Base-by-base conservation (phyloP, 1,139 yeast genomes). In the Scheffersomyces titani region DNA sequence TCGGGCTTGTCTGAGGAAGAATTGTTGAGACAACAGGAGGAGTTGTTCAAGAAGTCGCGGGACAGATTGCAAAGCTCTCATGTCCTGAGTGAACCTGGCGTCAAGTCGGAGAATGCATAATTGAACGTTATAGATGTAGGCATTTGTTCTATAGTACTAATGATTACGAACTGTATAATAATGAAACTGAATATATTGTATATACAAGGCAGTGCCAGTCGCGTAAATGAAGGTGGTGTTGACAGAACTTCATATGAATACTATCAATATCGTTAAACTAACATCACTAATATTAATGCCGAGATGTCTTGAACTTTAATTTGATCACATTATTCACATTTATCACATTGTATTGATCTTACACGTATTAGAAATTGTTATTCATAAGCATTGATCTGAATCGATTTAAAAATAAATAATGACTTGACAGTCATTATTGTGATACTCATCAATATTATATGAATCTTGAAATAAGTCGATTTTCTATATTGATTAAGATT, bases 1-100 rank as follows among this genome's bases (percentile, higher is more conserved):
- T 89, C 96, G 6, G 98, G 98, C 0, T 80, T 93, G 60, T 80
- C 94, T 0, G 98, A 93, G 68, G 99, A 93, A 70, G 99, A 94
- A 70, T 78, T 94, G 58, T 82, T 94, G 67, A 84, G 86, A 64
- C 97, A 94, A 71, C 99, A 94, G 70, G 98, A 94, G 68, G 96
- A 90, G 69, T 78, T 94, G 61, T 93, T 94, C 74, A 90, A 94
- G 65, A 89, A 90, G 69, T 91, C 97, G 40, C 81, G 98, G 61
- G 92, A 92, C 58, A 79, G 91, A 59, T 77, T 89, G 62, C 89
- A 89, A 60, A 62, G 64, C 52, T 74, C 69, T 52, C 55, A 61
- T 19, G 59, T 57, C 13, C 57, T 52, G 30, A 20, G 13, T 19
- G 24, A 46, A 6, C 24, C 20, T 20, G n/a, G 16, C 19, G 46